Base-by-base conservation (phyloP, 495 filamentous ascomycete species). In the Aspergillus haitiensis region DNA sequence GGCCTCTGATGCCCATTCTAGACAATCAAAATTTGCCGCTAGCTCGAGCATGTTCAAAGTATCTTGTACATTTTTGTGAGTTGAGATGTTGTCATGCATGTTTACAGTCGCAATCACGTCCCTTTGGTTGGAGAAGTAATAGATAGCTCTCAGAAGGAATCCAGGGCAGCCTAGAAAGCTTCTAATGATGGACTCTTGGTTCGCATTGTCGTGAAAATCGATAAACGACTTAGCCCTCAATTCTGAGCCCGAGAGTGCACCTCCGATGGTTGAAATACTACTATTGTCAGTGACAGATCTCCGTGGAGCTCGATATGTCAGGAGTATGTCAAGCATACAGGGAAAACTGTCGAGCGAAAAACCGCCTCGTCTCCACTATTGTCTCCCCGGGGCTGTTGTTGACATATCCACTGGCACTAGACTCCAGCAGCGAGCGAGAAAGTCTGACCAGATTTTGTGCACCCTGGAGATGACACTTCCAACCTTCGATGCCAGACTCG, bases 391-490 rank as follows among this genome's bases (percentile, higher is more conserved):
- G 55, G 18, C 56, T 59, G 15, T 31, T 46, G 42, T 16, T 8
- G 7, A 16, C 12, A 16, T 13, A 16, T n/a, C 18, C 12, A 13
- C 3, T 16, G n/a, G 12, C 42, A 16, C 63, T 12, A 69, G 55
- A 10, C 52, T 36, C 33, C 0, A 40, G 16, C n/a, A 49, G 33
- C 16, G 55, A 57, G 3, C 51, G 63, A 45, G 21, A 53, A 12
- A 56, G 18, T 0, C 44, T 16, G 47, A 58, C 36, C 2, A 67
- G 18, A 13, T 48, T 67, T 18, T 70, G 70, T 8, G 78, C 76
- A 5, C 75, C 80, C 47, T 78, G 68, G 47, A 85, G 72, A 62
- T 86, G 83, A 55, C 71, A 68, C 33, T 80, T 78, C 83, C 83
- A 86, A 7, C 72, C 75, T 21, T 80, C 78, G 52, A 73, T 79